Conservation (phyloP, 371 early-diverging fungal species). For the Circinella minor region DNA sequence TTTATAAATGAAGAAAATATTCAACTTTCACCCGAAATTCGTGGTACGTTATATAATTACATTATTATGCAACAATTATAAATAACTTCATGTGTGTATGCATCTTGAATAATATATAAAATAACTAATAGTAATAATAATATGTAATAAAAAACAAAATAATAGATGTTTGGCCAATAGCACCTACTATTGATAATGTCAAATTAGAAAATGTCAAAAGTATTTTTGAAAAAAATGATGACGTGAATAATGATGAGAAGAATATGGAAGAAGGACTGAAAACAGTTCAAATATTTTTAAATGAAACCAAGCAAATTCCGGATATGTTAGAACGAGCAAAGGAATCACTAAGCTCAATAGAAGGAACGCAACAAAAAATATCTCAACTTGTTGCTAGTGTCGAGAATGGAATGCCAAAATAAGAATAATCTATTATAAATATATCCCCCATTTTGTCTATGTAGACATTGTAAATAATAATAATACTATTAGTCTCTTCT, state of each 20-base stretch:
- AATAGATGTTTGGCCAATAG: neutral
- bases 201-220: neutral
- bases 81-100: no score
- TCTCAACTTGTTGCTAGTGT: neutral
- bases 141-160: neutral
- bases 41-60: neutral
- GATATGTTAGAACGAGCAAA: neutral
- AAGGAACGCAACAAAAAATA: neutral
- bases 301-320: neutral
- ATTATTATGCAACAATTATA: neutral
- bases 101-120: neutral
- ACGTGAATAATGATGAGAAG: neutral
- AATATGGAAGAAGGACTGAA: neutral
- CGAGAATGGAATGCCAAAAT: constrained; percentile 3
- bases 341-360: neutral
- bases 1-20: constrained; percentile 3
- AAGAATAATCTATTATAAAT: neutral
- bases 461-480: no score
- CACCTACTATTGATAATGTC: neutral
- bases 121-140: neutral
- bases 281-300: neutral
- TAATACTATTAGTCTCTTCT: no score
- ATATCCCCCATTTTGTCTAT: no score
- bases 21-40: constrained; percentile 2
- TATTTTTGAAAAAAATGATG: neutral